These are phyloP conservation scores for Umbelopsis sp. DNA, from an alignment of 192 early-diverging fungal genomes.

Conservation along the genomic window DNA sequence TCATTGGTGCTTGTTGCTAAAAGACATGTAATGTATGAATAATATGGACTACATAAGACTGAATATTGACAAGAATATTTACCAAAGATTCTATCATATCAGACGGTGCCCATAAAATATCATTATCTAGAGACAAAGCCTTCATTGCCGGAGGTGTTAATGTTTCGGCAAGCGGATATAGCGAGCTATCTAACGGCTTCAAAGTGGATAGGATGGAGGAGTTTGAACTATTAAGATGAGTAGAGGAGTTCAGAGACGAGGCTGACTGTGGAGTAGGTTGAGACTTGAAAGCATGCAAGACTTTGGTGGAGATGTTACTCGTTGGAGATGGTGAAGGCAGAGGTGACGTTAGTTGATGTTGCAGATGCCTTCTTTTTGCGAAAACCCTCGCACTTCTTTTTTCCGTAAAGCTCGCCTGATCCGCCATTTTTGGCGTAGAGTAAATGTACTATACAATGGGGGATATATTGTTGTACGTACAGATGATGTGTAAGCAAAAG, in stretches of 20 bases:
- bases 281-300: neutral
- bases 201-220: neutral
- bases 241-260: conserved; percentile 12
- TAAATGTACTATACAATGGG: neutral
- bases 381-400: conserved; percentile 12
- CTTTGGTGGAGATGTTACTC: conserved; percentile 17
- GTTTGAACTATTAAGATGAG: conserved; percentile 4
- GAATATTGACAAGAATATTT: conserved; percentile 62
- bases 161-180: conserved; percentile 74
- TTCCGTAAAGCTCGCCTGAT: conserved; percentile 13
- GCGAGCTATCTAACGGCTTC: neutral
- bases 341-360: conserved; percentile 9
- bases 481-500: neutral
- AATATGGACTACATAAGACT: conserved; percentile 39
- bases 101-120: conserved; percentile 23
- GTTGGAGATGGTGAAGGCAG: conserved; percentile 11
- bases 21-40: neutral
- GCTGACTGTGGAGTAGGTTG: neutral
- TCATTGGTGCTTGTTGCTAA: conserved; percentile 1
- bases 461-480: neutral
- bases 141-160: conserved; percentile 79
- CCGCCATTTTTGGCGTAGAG: conserved; percentile 14
- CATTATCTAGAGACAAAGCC: conserved; percentile 73
- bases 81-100: conserved; percentile 71
- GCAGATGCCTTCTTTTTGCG: conserved; percentile 13